Evolutionary conservation across 2,329 filamentous ascomycete species (phyloP), one percentile per base, ranked within the genome.

Genomic region (Herpotrichia juniperi): DNA sequence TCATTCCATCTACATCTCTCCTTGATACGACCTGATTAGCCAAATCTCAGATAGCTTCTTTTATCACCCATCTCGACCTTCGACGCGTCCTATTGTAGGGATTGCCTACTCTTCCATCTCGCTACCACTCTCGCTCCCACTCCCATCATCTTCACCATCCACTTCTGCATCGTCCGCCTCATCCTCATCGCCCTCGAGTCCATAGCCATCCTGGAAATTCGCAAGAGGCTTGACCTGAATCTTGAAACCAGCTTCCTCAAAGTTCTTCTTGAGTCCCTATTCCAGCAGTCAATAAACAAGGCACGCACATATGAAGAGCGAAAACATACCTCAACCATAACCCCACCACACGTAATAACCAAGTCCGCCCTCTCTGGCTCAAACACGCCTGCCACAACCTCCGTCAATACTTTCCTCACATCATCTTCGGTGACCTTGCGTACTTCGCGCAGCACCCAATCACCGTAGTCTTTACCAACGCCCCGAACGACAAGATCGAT

Each of bases 141-240:
- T 53, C 12, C 55, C 73, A 22, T 76, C 76, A n/a, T 75, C 76
- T 1, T 75, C 76, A 0, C 84, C 82, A 0, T 87, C 86, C 0
- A 86, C 86, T 0, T 82, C 82, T 0, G 83, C 83, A 0, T 82
- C 80, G 0, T 83, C 84, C 2, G 85, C 85, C 3, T 85, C 83
- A 0, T 81, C 85, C 2, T 82, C 83, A 2, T 78, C 80, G 2
- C 81, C 81, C 70, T 89, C 83, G 42, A 97, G 76, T 0, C 93
- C 93, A 69, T 97, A 97, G 66, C 92, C 90, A 58, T 97, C 91
- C 72, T 96, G 86, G 73, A 96, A 97, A 64, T 89, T 83, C 35
- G 87, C 85, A 44, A 97, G 80, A 24, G 87, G 81, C 67, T 87
- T 87, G 32, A 90, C 82, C 67, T 90, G 83, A 0, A 89, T 88